Percentiles rank a stretch among this genome's conserved stretches.
Evolutionary conservation across 2,329 filamentous ascomycete genomes (phyloP).

Genomic region (Xylariaceae sp.): DNA sequence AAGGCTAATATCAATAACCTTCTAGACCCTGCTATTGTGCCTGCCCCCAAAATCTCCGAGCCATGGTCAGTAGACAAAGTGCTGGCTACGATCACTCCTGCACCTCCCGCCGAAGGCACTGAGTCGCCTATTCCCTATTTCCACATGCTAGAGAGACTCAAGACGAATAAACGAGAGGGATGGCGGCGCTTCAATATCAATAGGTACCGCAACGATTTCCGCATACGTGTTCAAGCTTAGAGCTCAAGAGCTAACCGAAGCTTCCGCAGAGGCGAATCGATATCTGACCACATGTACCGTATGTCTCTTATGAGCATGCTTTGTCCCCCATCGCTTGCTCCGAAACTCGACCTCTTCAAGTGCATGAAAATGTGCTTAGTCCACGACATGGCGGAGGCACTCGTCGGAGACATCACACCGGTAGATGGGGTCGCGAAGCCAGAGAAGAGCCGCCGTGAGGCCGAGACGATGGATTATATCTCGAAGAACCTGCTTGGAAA

Average conservation of each 20-base stretch:
- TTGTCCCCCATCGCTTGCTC: slow-evolving; percentile 75
- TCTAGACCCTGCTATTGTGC: slow-evolving; percentile 45
- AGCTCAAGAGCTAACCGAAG: neutral
- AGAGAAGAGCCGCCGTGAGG: slow-evolving; percentile 89
- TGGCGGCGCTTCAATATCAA: slow-evolving; percentile 88
- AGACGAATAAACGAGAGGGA: slow-evolving; percentile 95
- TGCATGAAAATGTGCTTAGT: slow-evolving; percentile 96
- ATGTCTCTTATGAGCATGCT: slow-evolving; percentile 98
- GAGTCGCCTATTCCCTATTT: slow-evolving; percentile 87
- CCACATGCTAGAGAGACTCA: slow-evolving; percentile 90
- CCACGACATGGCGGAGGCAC: slow-evolving; percentile 95
- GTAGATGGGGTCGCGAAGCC: slow-evolving; percentile 83
- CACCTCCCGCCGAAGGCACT: slow-evolving; percentile 64
- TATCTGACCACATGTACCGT: slow-evolving; percentile 99
- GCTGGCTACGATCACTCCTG: slow-evolving; percentile 65
- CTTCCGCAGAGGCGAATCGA: slow-evolving; percentile 75
- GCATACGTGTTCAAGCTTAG: no score
- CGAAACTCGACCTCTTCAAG: slow-evolving; percentile 74
- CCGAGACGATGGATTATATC: slow-evolving; percentile 90
- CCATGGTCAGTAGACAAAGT: slow-evolving; percentile 67
- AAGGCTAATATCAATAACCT: neutral
- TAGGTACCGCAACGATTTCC: slow-evolving; percentile 50
- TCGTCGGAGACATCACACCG: slow-evolving; percentile 97
- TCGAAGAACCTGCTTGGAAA: slow-evolving; percentile 73
- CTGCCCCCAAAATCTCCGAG: slow-evolving; percentile 49